A percentile compares a stretch with the other conserved stretches of the same genome.
Evolutionary conservation across 768 basidiomycete species (phyloP).

Genomic region (Collybia sp.): DNA sequence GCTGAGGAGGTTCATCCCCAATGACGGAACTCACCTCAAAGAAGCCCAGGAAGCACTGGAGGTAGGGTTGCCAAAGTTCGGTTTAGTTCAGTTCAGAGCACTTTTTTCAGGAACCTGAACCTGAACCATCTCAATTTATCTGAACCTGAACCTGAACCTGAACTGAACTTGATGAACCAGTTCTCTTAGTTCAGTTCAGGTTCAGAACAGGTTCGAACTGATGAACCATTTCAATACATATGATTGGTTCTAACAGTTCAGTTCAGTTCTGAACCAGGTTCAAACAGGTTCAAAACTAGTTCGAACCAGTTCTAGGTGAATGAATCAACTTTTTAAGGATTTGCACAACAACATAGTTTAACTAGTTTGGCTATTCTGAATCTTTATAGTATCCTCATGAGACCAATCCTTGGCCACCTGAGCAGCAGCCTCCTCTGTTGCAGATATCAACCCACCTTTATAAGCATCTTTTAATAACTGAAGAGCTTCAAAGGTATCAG

Average conservation of each 20-base stretch:
- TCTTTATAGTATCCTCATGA: neutral
- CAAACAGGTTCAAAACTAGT: neutral
- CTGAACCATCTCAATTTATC: neutral
- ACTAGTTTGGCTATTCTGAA: too few species aligned
- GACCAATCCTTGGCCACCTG: neutral
- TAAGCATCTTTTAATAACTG: slow-evolving; percentile 25
- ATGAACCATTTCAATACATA: neutral
- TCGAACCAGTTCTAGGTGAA: neutral
- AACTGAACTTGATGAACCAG: neutral
- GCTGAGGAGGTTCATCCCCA: too few species aligned
- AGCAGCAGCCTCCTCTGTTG: slow-evolving; percentile 2
- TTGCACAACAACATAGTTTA: too few species aligned
- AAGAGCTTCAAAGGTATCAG: slow-evolving; percentile 18
- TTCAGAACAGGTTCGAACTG: neutral
- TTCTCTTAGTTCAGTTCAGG: neutral
- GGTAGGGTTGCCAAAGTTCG: neutral
- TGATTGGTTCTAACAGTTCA: neutral
- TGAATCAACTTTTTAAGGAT: neutral
- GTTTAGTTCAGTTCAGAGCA: neutral
- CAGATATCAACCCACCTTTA: slow-evolving; percentile 18
- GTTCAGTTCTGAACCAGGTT: neutral
- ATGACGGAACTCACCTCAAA: too few species aligned
- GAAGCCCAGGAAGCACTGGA: too few species aligned
- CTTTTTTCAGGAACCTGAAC: neutral
- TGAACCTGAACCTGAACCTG: neutral